Conservation (phyloP, 352 stramenopile species). For the Globisporangium uncinulatum region DNA sequence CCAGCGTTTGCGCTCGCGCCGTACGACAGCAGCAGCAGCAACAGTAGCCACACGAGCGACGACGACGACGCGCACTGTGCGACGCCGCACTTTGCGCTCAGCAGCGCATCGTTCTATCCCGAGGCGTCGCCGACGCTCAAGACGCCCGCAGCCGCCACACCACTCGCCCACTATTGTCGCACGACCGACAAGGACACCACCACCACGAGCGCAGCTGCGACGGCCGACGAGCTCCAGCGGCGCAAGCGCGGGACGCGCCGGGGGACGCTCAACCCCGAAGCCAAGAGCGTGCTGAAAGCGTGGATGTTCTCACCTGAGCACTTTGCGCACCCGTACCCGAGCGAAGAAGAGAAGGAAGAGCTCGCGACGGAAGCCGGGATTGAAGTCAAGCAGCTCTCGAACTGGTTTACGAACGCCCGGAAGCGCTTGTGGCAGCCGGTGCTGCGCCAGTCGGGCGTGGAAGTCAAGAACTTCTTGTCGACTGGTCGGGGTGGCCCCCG, state of each 20-base stretch:
- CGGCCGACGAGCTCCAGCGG: constrained; percentile 21
- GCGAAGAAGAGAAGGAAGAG: constrained; percentile 86
- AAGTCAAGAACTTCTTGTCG: constrained; percentile 87
- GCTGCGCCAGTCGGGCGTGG: constrained; percentile 79
- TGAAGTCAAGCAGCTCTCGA: constrained; percentile 86
- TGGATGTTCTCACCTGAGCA: constrained; percentile 89
- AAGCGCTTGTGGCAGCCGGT: constrained; percentile 86
- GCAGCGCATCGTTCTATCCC: constrained; percentile 19
- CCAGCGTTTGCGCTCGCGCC: constrained; percentile 30
- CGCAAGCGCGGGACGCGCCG: constrained; percentile 78
- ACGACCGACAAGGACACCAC: not conserved
- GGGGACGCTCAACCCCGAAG: constrained; percentile 75
- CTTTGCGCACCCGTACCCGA: constrained; percentile 85
- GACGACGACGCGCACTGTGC: constrained; percentile 19
- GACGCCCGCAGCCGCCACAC: constrained; percentile 1
- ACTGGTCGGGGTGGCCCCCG: constrained; percentile 74
- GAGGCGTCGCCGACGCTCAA: constrained; percentile 38
- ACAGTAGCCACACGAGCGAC: not conserved
- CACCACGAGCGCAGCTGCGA: not conserved
- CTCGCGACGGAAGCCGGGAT: constrained; percentile 73
- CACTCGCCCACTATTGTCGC: not conserved
- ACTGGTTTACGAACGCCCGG: constrained; percentile 88
- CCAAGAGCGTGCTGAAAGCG: constrained; percentile 84
- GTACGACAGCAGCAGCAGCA: constrained; percentile 6
- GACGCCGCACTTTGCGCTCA: constrained; percentile 27